phyloP scores from a whole-genome alignment of 441 rosid species.

The Aquilaria agallochum region DNA sequence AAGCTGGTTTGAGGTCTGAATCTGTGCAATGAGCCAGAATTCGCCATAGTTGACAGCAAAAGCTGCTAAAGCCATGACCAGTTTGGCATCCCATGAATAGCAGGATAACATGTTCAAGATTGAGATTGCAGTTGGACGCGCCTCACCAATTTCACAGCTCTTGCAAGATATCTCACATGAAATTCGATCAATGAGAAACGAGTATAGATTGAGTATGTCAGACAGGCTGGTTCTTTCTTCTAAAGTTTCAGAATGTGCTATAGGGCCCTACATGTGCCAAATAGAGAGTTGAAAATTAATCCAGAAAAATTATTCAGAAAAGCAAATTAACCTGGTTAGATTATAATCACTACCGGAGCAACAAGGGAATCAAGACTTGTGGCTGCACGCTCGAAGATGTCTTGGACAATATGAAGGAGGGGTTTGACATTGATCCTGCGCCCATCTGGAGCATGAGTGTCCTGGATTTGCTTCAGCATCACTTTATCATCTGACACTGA shows the following conservation, averaged over 20 bases:
- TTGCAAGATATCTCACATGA: slow-evolving; percentile 57
- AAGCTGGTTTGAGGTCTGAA: slow-evolving; percentile 61
- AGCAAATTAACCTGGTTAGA: background rate
- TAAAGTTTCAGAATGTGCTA: slow-evolving; percentile 14
- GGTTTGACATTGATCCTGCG: slow-evolving; percentile 54
- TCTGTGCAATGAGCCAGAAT: slow-evolving; percentile 70
- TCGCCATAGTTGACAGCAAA: slow-evolving; percentile 76
- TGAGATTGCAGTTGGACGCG: slow-evolving; percentile 48
- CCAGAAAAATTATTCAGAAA: background rate
- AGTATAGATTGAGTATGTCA: slow-evolving; percentile 21
- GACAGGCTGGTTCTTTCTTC: slow-evolving; percentile 19
- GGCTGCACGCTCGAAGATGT: slow-evolving; percentile 64
- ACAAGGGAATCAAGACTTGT: slow-evolving; percentile 28
- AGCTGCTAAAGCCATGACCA: slow-evolving; percentile 66
- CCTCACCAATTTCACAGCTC: slow-evolving; percentile 53
- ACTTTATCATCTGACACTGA: slow-evolving; percentile 52
- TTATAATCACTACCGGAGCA: slow-evolving; percentile 19
- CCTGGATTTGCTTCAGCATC: slow-evolving; percentile 55
- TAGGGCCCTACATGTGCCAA: slow-evolving; percentile 9
- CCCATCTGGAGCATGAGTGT: slow-evolving; percentile 69
- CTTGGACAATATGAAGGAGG: slow-evolving; percentile 61
- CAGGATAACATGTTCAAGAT: slow-evolving; percentile 45
- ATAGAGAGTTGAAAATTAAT: background rate
- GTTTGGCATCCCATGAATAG: slow-evolving; percentile 73
- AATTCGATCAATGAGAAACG: slow-evolving; percentile 39